Evolutionary conservation across 73 alveolate genomes (phyloP).

Genomic region (Paramecium biaurelia): DNA sequence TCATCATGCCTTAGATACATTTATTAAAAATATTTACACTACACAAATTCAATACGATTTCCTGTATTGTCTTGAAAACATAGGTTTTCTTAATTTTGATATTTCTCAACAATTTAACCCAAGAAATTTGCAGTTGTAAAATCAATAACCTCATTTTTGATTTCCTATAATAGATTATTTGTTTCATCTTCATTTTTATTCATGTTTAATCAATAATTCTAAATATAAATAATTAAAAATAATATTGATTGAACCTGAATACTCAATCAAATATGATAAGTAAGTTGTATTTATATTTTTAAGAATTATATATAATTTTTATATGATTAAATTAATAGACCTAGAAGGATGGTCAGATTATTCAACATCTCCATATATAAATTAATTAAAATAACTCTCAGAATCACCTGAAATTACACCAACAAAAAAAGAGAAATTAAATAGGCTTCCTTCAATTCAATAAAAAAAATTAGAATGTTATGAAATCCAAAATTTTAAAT

Average conservation of each 20-base stretch:
- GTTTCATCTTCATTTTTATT: neutral
- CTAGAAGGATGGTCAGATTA: neutral
- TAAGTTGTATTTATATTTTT: neutral
- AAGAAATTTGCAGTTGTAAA: neutral
- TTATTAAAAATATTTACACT: neutral
- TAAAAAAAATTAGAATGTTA: neutral
- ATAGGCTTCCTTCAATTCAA: neutral
- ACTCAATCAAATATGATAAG: neutral
- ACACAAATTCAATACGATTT: neutral
- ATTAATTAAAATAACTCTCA: neutral
- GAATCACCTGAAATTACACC: neutral
- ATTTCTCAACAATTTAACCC: neutral
- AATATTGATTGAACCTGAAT: neutral
- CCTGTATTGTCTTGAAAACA: neutral
- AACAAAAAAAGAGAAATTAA: neutral
- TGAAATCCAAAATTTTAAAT: neutral
- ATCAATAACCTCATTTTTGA: neutral
- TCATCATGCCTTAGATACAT: neutral
- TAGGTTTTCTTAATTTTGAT: neutral
- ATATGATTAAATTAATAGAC: neutral
- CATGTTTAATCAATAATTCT: neutral
- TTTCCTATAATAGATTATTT: neutral
- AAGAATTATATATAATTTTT: neutral
- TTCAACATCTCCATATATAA: neutral
- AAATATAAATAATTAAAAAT: neutral